Evolutionary conservation across 2,329 filamentous ascomycete species (phyloP), one percentile per base, ranked within the genome.

Genomic region (Cryphonectria nitschkei): DNA sequence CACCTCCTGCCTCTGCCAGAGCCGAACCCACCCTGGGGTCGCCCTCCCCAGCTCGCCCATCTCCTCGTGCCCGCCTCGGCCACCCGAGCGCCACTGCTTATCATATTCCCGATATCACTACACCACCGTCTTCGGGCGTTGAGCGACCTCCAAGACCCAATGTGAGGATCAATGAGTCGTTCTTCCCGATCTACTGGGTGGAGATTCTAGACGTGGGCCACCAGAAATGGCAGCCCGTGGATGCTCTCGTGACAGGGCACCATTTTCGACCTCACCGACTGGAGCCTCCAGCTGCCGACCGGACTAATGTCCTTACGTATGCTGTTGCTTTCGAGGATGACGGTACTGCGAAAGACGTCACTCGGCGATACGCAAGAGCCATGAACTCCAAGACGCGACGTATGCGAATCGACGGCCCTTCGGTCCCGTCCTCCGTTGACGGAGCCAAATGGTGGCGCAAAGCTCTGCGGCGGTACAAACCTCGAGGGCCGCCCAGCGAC

Each of bases 321-420:
- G 95, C 92, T 0, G 84, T 99, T 67, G 93, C 91, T 0, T 97
- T 97, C 74, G 92, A 97, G 74, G 89, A 90, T 16, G 92, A 97
- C 74, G 92, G 90, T 2, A 89, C 88, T 19, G 94, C 90, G 0
- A 89, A 88, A 76, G 96, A 99, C 76, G 93, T 99, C 0, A 99
- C 96, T 0, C 87, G 90, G 69, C 89, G 96, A 22, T 99, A 99
- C 78, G 87, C 90, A 1, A 97, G 96, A 79, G 91, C 92, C 0
- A 98, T 92, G 81, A 96, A 94, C 75, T 93, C 95, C 32, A 98
- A 98, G 81, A 97, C 95, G 0, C 88, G 93, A 32, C 94, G 90
- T 74, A 81, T 88, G 71, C 90, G 96, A n/a, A 87, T 99, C 1
- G 96, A 98, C 70, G 76, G 76, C 0, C 79, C 84, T 78, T 61